Conservation (phyloP, 768 basidiomycete species). For the Naganishia vishniacii region DNA sequence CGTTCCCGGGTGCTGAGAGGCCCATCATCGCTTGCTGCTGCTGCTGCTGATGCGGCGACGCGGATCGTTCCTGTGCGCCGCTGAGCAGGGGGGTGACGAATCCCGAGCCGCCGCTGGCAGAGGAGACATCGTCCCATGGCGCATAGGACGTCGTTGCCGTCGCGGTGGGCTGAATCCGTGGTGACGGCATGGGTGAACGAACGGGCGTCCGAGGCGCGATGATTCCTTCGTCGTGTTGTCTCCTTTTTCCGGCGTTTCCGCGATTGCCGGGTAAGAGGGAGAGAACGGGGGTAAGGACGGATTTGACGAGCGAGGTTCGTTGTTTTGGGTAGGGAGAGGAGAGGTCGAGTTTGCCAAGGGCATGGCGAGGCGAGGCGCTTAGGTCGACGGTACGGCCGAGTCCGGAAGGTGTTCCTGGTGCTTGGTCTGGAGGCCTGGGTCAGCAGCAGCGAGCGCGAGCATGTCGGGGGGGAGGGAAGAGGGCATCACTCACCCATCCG, state of each 20-base stretch:
- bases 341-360: conserved; percentile 5
- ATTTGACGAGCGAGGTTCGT: conserved; percentile 40
- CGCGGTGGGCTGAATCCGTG: background rate
- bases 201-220: conserved; percentile 55
- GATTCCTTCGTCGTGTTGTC: conserved; percentile 61
- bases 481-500: conserved; percentile 40
- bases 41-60: too few species aligned
- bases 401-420: conserved; percentile 23
- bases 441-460: background rate
- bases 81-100: background rate
- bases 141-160: background rate
- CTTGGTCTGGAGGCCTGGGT: conserved; percentile 3
- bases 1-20: too few species aligned
- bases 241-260: conserved; percentile 37
- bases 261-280: conserved; percentile 53
- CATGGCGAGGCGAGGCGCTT: background rate
- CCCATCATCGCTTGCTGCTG: too few species aligned
- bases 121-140: conserved; percentile 35
- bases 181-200: conserved; percentile 23
- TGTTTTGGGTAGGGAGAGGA: background rate
- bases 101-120: conserved; percentile 44
- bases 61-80: too few species aligned
- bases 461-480: background rate
- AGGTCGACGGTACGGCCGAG: conserved; percentile 12
- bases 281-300: conserved; percentile 41